Evolutionary conservation across 2,329 filamentous ascomycete species (phyloP).

Genomic region (Lasiodiplodia citricola): DNA sequence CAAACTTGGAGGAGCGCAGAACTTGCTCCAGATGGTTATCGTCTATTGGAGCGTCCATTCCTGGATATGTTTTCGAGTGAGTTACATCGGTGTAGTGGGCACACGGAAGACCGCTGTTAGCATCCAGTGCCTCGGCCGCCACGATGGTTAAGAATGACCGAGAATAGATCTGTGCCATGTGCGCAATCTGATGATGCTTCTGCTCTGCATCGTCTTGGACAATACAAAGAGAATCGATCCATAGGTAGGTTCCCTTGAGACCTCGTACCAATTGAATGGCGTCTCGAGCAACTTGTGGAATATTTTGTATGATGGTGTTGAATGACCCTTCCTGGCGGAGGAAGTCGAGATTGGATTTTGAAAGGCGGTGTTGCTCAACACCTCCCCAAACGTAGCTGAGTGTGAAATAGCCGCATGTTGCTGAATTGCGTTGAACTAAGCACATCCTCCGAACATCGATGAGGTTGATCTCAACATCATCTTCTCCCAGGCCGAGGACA

Average conservation of each 20-base stretch:
- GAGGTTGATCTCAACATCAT: background rate
- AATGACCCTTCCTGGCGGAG: background rate
- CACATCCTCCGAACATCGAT: background rate
- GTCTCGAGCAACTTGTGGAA: background rate
- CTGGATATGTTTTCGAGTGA: background rate
- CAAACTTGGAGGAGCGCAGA: background rate
- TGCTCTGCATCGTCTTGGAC: background rate
- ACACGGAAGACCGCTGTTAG: background rate
- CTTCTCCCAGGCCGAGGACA: background rate
- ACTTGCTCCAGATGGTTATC: background rate
- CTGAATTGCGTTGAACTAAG: background rate
- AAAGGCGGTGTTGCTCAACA: background rate
- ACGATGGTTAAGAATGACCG: background rate
- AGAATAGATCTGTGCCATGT: background rate
- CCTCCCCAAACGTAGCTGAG: background rate
- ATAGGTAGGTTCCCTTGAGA: background rate
- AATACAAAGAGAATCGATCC: background rate
- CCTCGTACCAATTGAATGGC: background rate
- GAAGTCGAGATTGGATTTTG: background rate
- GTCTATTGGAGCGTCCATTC: background rate
- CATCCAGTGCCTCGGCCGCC: background rate
- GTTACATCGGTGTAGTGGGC: background rate
- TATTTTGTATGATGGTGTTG: background rate
- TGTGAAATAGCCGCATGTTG: background rate
- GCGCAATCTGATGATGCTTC: background rate